Evolutionary conservation across 352 stramenopile species (phyloP).

Genomic region (Phytophthora fragariae): DNA sequence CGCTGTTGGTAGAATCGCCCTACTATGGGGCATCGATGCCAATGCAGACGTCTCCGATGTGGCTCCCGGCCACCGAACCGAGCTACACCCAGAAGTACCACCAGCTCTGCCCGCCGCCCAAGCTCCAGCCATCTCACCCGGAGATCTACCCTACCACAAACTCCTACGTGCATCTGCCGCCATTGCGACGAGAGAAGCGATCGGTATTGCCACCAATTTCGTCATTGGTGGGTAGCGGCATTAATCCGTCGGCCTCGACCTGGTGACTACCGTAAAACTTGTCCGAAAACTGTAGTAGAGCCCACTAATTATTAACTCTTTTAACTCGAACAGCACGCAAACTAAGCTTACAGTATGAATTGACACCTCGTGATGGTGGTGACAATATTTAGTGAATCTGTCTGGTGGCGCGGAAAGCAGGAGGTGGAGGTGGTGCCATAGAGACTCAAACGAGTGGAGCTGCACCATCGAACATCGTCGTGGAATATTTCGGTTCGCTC

Average conservation of each 20-base stretch:
- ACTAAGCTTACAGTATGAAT: slow-evolving; percentile 8
- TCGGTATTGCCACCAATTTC: slow-evolving; percentile 62
- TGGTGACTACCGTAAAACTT: no score
- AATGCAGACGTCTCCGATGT: slow-evolving; percentile 24
- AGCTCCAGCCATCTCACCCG: slow-evolving; percentile 8
- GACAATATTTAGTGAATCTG: background rate
- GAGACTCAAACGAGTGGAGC: background rate
- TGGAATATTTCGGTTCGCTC: slow-evolving; percentile 17
- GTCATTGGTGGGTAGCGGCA: slow-evolving; percentile 44
- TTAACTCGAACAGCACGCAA: slow-evolving; percentile 5
- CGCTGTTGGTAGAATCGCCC: slow-evolving; percentile 32
- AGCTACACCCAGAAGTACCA: slow-evolving; percentile 30
- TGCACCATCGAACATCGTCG: slow-evolving; percentile 9
- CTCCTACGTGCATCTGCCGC: slow-evolving; percentile 40
- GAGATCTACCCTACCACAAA: slow-evolving; percentile 12
- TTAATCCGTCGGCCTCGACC: no score
- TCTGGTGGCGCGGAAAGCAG: slow-evolving; percentile 10
- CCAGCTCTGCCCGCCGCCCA: slow-evolving; percentile 26
- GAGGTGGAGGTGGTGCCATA: background rate
- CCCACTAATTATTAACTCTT: slow-evolving; percentile 28
- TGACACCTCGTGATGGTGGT: slow-evolving; percentile 14
- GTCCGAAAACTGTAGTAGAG: no score
- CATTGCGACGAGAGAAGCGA: slow-evolving; percentile 44
- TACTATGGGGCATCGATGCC: slow-evolving; percentile 14
- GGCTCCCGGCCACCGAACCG: slow-evolving; percentile 13